Base-by-base conservation (phyloP, 441 rosid species). In the Biscutella laevigata region DNA sequence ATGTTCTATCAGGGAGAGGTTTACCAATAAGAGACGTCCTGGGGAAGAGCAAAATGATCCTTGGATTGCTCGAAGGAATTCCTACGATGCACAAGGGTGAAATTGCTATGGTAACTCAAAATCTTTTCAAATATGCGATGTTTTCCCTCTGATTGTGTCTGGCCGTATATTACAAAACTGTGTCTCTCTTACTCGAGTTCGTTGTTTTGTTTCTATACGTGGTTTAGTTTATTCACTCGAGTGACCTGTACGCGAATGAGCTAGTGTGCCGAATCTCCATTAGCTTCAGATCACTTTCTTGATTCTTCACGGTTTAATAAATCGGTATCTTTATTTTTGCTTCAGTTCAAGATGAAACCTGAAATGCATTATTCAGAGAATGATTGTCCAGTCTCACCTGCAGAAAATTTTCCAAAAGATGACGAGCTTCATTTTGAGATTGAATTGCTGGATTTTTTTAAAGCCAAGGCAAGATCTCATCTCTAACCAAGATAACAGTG, bases 401-500 rank as follows among this genome's bases (percentile, higher is more conserved):
- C 91, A 12, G 70, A 50, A 49, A 74, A 55, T 73, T 89, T 89
- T 59, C 97, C 95, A 0, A 81, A 79, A 75, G 94, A 89, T 13
- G 83, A 83, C 38, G 96, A 89, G 66, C 97, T 94, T 70, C 97
- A 94, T 74, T 92, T 82, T 80, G 99, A 88, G 86, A 63, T 83
- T 76, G 97, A 88, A 64, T 66, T 92, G 87, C 29, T 86, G 43
- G 87, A 86, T 20, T 88, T 86, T 67, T 67, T 70, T 8, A 86
- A 86, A 75, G 92, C 74, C 71, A 92, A 86, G 97, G 99, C 41
- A 67, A 60, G 71, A 59, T 59, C 26, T 51, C 55, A 53, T 45
- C 28, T 13, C 22, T 20, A 24, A 25, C 25, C n/a, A 45, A 45
- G 3, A 59, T 26, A 38, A 44, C 10, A 34, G 21, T 56, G 41